These are phyloP conservation scores for Pezicula radicicola DNA, from an alignment of 2,329 filamentous ascomycete genomes.

Conservation along the genomic window DNA sequence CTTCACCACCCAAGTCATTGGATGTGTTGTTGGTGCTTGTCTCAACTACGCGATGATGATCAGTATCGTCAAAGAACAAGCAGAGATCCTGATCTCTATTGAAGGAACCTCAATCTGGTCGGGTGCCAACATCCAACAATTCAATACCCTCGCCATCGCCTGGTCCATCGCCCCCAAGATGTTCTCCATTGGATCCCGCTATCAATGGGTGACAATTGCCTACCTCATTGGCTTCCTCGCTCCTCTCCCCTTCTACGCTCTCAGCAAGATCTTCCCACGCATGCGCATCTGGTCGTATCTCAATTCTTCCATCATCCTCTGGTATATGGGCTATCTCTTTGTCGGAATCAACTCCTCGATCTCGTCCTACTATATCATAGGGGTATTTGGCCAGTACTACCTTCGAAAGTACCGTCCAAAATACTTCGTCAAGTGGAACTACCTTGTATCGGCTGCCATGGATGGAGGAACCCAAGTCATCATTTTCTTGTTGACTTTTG, in stretches of 20 bases:
- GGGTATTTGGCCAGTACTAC: constrained; percentile 32
- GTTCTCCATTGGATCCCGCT: constrained; percentile 36
- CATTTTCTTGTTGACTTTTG: constrained; percentile 35
- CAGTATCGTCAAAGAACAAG: constrained; percentile 39
- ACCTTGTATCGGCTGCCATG: constrained; percentile 32
- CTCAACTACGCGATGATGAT: constrained; percentile 42
- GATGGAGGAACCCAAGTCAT: constrained; percentile 35
- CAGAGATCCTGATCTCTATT: constrained; percentile 35
- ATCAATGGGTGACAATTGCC: constrained; percentile 36
- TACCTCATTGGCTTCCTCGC: constrained; percentile 39
- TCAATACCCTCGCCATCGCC: constrained; percentile 38
- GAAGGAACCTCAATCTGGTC: constrained; percentile 44
- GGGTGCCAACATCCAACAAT: constrained; percentile 42
- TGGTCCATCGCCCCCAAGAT: constrained; percentile 38
- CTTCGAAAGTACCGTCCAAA: constrained; percentile 27
- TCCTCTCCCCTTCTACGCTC: constrained; percentile 35
- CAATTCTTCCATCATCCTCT: constrained; percentile 40
- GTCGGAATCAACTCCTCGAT: constrained; percentile 40
- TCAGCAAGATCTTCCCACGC: constrained; percentile 17
- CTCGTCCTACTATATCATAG: constrained; percentile 30
- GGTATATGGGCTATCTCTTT: constrained; percentile 39
- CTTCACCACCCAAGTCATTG: constrained; percentile 51
- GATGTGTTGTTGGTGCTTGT: constrained; percentile 36
- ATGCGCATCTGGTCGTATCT: constrained; percentile 23
- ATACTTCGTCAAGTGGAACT: constrained; percentile 34